A percentile compares a stretch with the other conserved stretches of the same genome.
Conservation (phyloP, 2,329 filamentous ascomycete species). For the Venturia oleaginea region DNA sequence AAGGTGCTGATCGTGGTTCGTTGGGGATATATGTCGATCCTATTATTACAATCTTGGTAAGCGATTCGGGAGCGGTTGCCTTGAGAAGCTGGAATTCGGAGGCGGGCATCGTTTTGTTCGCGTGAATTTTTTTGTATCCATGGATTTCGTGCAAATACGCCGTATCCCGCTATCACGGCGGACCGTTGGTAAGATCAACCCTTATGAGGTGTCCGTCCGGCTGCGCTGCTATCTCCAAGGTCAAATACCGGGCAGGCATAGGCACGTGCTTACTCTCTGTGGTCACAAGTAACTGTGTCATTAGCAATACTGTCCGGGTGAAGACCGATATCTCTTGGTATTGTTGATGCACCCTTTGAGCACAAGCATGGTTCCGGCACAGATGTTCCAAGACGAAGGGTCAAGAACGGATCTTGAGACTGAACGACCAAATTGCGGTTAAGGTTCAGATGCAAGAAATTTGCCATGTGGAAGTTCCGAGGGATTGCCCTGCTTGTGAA, state of each 20-base stretch:
- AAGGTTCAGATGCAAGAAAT: neutral
- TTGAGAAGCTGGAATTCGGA: neutral
- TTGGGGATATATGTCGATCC: slow-evolving; percentile 4
- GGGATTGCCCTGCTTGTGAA: neutral
- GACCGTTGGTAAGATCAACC: neutral
- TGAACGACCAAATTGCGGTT: neutral
- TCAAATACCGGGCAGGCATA: neutral
- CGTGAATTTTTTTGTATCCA: neutral
- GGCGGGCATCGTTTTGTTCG: neutral
- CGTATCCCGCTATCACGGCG: neutral
- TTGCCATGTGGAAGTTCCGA: slow-evolving; percentile 1
- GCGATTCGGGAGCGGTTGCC: neutral
- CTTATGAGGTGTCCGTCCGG: neutral
- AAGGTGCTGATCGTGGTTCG: slow-evolving; percentile 1
- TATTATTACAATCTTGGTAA: neutral
- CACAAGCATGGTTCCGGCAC: neutral
- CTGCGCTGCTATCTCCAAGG: neutral
- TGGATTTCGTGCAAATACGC: neutral
- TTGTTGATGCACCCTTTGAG: neutral
- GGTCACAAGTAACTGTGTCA: neutral
- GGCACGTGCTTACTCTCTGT: neutral
- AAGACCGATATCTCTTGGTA: neutral
- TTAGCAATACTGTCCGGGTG: neutral
- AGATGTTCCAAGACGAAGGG: neutral
- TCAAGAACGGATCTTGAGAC: neutral